A percentile compares a stretch with the other conserved stretches of the same genome.
phyloP scores from a whole-genome alignment of 768 basidiomycete species.

The Kondoa subrosea region DNA sequence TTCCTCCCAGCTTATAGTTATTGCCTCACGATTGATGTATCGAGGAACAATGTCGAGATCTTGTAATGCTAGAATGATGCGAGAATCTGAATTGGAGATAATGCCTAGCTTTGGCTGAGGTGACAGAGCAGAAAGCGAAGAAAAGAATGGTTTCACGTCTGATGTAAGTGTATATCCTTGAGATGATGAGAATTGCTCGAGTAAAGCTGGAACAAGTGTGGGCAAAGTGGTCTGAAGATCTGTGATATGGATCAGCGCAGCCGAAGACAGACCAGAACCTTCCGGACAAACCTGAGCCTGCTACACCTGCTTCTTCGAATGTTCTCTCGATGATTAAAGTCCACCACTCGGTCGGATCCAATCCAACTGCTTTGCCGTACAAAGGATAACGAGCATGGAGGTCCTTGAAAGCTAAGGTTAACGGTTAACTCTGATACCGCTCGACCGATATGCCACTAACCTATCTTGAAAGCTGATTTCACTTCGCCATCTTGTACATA shows the following conservation, averaged over 20 bases:
- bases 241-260: not conserved
- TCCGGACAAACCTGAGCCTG: not conserved
- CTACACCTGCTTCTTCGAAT: not conserved
- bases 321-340: not conserved
- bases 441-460: not conserved
- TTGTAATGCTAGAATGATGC: slow-evolving; percentile 12
- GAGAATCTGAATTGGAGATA: slow-evolving; percentile 15
- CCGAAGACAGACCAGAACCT: not conserved
- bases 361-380: slow-evolving; percentile 10
- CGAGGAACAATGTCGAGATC: slow-evolving; percentile 13
- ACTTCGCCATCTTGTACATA: slow-evolving; percentile 14
- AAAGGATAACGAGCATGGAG: slow-evolving; percentile 4
- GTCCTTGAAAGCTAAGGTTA: not conserved
- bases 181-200: slow-evolving; percentile 12
- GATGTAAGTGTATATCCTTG: slow-evolving; percentile 5
- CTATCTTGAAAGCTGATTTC: slow-evolving; percentile 9
- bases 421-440: slow-evolving; percentile 6
- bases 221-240: slow-evolving; percentile 17
- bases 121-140: not conserved
- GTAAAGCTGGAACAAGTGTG: slow-evolving; percentile 10
- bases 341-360: slow-evolving; percentile 5
- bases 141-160: not conserved
- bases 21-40: slow-evolving; percentile 7
- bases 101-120: slow-evolving; percentile 1
- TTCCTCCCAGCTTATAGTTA: slow-evolving; percentile 11